These are phyloP conservation scores for Phytophthora pini DNA, from an alignment of 352 stramenopile species.

Conservation along the genomic window DNA sequence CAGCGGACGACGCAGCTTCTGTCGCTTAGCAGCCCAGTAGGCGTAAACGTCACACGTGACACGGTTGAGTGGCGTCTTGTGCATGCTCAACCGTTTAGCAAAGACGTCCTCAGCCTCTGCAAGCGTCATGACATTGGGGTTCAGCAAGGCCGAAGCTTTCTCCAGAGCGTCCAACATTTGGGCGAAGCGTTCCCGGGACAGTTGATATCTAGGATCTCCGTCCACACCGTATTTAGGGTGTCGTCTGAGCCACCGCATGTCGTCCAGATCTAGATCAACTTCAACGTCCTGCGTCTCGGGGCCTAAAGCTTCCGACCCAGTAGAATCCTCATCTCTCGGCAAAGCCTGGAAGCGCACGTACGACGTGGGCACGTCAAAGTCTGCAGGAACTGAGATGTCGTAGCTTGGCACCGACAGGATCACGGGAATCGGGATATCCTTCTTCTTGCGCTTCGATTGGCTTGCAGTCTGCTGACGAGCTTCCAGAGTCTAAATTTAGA, in stretches of 20 bases:
- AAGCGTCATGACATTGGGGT: constrained; percentile 76
- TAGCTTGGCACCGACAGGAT: constrained; percentile 75
- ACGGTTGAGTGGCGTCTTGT: constrained; percentile 76
- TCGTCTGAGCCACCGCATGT: constrained; percentile 87
- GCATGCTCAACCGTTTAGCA: constrained; percentile 60
- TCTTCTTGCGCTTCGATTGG: constrained; percentile 73
- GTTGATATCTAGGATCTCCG: constrained; percentile 80
- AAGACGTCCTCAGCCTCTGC: constrained; percentile 82
- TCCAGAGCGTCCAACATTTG: constrained; percentile 91
- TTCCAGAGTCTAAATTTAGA: constrained; percentile 57
- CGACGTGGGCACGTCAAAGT: constrained; percentile 79
- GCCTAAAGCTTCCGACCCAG: constrained; percentile 26
- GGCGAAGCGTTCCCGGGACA: constrained; percentile 68
- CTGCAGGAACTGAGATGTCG: constrained; percentile 64
- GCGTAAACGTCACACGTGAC: constrained; percentile 91
- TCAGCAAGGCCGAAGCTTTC: constrained; percentile 83
- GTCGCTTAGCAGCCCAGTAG: constrained; percentile 97
- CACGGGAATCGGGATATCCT: constrained; percentile 88
- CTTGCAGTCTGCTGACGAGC: constrained; percentile 51
- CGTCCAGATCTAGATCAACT: constrained; percentile 80
- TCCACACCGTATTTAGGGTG: constrained; percentile 87
- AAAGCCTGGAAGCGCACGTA: constrained; percentile 87
- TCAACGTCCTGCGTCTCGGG: constrained; percentile 63
- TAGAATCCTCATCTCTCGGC: constrained; percentile 39
- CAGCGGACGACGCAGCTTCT: constrained; percentile 92